Base-by-base conservation (phyloP, 306 rosid genomes). In the Oemleria cerasiformis region DNA sequence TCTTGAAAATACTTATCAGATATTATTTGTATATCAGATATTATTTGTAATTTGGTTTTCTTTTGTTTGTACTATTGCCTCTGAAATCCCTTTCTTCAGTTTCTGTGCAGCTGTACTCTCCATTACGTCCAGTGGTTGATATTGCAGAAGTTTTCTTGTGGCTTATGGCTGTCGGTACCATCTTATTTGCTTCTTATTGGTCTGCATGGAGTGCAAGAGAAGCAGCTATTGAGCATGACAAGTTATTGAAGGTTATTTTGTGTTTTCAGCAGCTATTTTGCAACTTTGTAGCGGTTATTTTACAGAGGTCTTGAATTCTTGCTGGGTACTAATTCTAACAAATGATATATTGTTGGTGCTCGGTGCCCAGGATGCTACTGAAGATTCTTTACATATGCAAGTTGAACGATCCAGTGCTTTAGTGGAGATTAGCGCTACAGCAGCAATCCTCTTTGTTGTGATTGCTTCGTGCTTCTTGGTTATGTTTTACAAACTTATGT, bases 91-190 rank as follows among this genome's bases (percentile, higher is more conserved):
- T 70, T 72, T 79, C 66, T 75, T 34, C 73, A 93, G 98, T 93
- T 76, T 85, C 96, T 73, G 92, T 93, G 81, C 98, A 91, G 90
- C 90, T 93, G 65, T 93, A 93, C 84, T 93, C 98, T 73, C 98
- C 98, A 20, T 68, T 81, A 64, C 98, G 98, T 64, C 97, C 97
- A n/a, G 57, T 86, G 60, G 98, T 93, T 65, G 98, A 93, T 67
- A 90, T 93, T 49, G 98, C 98, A 17, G 98, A 93, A 89, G 97
- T 93, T 48, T 93, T 93, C 87, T 63, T 93, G 71, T 93, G 98
- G 98, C 98, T 93, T 49, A 93, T 93, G 98, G 98, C 98, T 77
- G 96, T 91, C 77, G 97, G 96, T 58, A 93, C 98, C 82, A 88
- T 93, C 84, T 77, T 93, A 70, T 84, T 88, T 85, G 92, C 92